Evolutionary conservation across 106 monocot genomes (phyloP), one percentile per base, ranked within the genome.

Genomic region (Allium cepa): DNA sequence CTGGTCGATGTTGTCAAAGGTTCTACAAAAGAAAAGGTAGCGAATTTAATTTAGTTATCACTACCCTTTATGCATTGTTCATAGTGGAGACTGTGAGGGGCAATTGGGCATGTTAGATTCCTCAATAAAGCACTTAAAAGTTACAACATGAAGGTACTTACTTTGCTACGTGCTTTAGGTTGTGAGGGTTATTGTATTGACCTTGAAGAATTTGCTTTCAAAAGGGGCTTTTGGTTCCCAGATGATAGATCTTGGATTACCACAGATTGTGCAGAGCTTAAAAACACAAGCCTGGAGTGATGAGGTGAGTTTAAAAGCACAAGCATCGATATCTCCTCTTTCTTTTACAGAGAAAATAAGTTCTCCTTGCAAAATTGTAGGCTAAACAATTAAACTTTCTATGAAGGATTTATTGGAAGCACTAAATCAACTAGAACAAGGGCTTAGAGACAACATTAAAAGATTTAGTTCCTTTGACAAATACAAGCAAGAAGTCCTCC

Each of bases 231-330:
- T 90, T 87, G 93, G 85, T 17, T 87, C 87, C 11, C 92, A 99
- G 73, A 99, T 93, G 99, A 78, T 93, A 62, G 93, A 99, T 69
- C 82, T 90, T 62, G 99, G 93, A 62, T 77, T 99, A 76, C 87
- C 89, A 50, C 92, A 99, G 59, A 84, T 90, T 71, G 92, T 99
- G 6, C 90, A 90, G 45, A 87, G 75, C 71, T 68, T 99, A 53
- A 99, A 99, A 77, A 81, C 79, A 50, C 99, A 93, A 65, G 90
- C 99, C 17, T 99, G 99, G 93, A 99, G 82, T 76, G 99, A 93
- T 81, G 99, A 99, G 99, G 99, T 99, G 22, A 85, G 61, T 10
- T 63, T 73, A 60, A 10, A 60, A 4, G 16, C 53, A 49, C 36
- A 36, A 36, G 5, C 36, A 36, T 36, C 36, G 5, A 36, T 36